Evolutionary conservation across 176 grass and related monocot species (phyloP).

Genomic region (Alopecurus myosuroides): DNA sequence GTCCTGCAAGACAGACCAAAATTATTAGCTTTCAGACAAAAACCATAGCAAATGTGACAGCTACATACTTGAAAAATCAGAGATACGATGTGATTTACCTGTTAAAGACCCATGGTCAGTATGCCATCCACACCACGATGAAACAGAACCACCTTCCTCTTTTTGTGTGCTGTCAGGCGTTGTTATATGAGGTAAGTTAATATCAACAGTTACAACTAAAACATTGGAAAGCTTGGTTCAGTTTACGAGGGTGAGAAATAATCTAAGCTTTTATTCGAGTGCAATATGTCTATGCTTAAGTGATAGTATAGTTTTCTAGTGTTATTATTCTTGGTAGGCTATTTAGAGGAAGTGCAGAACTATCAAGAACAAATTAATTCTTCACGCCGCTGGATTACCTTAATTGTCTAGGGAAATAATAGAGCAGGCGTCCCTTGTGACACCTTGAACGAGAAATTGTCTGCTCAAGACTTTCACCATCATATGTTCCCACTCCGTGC

Average conservation of each 20-base stretch:
- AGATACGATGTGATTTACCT: conserved; percentile 32
- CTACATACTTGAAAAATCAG: background rate
- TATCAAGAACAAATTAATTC: background rate
- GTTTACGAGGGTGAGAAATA: background rate
- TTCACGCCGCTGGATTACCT: conserved; percentile 33
- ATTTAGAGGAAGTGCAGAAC: background rate
- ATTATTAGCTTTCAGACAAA: background rate
- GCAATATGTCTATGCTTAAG: background rate
- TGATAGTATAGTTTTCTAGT: background rate
- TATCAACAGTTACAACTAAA: background rate
- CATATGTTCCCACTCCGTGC: conserved; percentile 34
- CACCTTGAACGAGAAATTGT: conserved; percentile 74
- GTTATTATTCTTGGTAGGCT: background rate
- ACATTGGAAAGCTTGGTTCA: background rate
- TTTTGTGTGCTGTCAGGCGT: conserved; percentile 35
- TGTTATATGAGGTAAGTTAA: background rate
- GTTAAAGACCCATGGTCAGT: conserved; percentile 91
- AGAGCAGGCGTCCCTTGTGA: conserved; percentile 92
- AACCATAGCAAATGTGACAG: background rate
- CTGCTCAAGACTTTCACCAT: conserved; percentile 61
- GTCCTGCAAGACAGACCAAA: conserved; percentile 44
- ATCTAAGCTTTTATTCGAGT: background rate
- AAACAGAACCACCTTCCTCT: conserved; percentile 48
- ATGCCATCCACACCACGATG: conserved; percentile 98
- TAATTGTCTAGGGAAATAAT: conserved; percentile 69